phyloP scores from a whole-genome alignment of 768 basidiomycete genomes.

The Termitomyces sp. region DNA sequence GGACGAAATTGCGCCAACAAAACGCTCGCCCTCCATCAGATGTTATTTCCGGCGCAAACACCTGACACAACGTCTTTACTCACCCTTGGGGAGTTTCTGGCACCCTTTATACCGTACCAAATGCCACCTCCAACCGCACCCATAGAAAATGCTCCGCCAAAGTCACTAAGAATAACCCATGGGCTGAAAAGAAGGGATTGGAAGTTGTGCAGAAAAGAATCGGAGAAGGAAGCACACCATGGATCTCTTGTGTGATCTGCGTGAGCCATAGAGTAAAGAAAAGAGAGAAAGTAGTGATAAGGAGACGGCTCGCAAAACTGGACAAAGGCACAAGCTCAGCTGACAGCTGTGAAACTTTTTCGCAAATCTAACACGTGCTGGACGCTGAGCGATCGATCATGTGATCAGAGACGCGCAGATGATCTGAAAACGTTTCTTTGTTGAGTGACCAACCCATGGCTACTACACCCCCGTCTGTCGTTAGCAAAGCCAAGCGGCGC shows the following conservation, averaged over 20 bases:
- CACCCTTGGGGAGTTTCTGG: constrained; percentile 92
- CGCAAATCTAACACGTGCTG: constrained; percentile 21
- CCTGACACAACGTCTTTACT: constrained; percentile 16
- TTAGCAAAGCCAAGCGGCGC: constrained; percentile 30
- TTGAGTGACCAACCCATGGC: constrained; percentile 23
- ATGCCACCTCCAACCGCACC: constrained; percentile 96
- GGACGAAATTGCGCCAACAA: constrained; percentile 89
- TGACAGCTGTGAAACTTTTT: constrained; percentile 27
- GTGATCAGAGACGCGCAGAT: constrained; percentile 28
- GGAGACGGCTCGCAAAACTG: constrained; percentile 8
- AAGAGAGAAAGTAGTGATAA: constrained; percentile 9
- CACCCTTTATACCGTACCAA: constrained; percentile 99
- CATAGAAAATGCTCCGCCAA: constrained; percentile 97
- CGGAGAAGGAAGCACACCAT: constrained; percentile 46
- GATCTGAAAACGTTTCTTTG: not conserved
- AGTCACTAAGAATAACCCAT: constrained; percentile 98
- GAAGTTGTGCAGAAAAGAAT: not conserved
- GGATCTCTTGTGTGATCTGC: constrained; percentile 94
- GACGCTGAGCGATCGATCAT: constrained; percentile 17
- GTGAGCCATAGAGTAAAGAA: constrained; percentile 58
- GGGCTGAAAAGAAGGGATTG: constrained; percentile 49
- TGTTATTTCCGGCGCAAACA: not conserved
- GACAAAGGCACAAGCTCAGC: not conserved
- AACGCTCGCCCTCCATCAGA: constrained; percentile 74
- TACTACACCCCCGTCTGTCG: constrained; percentile 17